Percentiles rank a stretch among this genome's conserved stretches.
Conservation (phyloP, 306 rosid species). For the Herpetospermum pedunculosum region DNA sequence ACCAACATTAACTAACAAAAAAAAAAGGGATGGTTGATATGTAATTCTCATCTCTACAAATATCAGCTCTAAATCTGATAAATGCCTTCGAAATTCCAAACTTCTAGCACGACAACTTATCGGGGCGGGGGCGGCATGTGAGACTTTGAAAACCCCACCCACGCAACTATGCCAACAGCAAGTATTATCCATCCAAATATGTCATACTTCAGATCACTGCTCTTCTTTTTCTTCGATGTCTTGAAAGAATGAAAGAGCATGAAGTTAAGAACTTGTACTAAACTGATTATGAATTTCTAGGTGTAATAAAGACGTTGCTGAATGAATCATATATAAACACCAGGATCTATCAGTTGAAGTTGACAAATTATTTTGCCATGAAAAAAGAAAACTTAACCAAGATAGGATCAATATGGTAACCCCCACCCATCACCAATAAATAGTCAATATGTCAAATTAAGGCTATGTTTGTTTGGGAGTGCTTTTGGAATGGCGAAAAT, state of each 20-base stretch:
- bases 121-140: conserved; percentile 31
- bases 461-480: background rate
- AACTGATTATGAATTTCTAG: background rate
- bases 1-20: background rate
- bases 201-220: conserved; percentile 43
- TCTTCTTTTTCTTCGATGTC: conserved; percentile 35
- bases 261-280: background rate
- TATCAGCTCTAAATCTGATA: conserved; percentile 13
- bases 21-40: background rate
- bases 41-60: conserved; percentile 16
- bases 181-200: conserved; percentile 53
- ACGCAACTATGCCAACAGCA: conserved; percentile 52
- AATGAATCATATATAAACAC: background rate
- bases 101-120: conserved; percentile 9
- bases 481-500: background rate
- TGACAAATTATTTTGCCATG: background rate
- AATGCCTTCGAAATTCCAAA: background rate
- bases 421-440: no score
- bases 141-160: conserved; percentile 53
- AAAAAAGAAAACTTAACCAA: no score
- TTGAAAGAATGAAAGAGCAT: background rate
- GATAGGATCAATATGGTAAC: background rate
- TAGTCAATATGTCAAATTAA: no score
- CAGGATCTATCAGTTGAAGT: background rate
- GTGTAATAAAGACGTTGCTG: background rate